Evolutionary conservation across 441 rosid genomes (phyloP), one percentile per base, ranked within the genome.

Genomic region (Cnidoscolus chayamansa): DNA sequence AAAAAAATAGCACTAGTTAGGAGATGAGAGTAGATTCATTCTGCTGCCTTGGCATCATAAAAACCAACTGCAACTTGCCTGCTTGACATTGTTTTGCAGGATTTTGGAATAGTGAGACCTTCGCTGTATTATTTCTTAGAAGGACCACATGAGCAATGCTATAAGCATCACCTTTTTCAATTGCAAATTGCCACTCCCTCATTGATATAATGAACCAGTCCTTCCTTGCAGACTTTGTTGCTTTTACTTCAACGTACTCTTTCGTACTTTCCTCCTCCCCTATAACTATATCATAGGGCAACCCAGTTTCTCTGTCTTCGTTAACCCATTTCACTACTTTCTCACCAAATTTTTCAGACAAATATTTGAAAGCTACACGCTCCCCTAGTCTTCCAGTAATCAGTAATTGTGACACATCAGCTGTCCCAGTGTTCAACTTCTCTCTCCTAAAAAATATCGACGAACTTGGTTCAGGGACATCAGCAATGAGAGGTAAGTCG

Each of bases 171-270:
- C 96, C 92, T 72, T 74, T 89, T 67, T 89, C 93, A 68, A 73
- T 73, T 56, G 97, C 98, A 72, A 88, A 90, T 68, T 89, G 89
- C 96, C 97, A 95, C 79, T 95, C 98, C 70, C 94, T 89, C 54
- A 77, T 79, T 62, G 99, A 67, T 75, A 95, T 86, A 37, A 74
- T 75, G 86, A 93, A 95, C 93, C 90, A 89, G 75, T 95, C 95
- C 79, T 93, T 95, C 73, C 81, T 78, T 1, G 80, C 81, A 37
- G 90, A 89, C 53, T 57, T 84, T 3, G 99, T 93, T 10, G 99
- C 88, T 82, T 95, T 95, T 49, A 95, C 99, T 83, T 95, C 99
- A n/a, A 92, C 72, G 60, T 90, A 93, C 70, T 87, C 84, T 45
- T 63, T 74, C 57, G 37, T 45, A 70, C 76, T 81, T 79, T 73